Conservation (phyloP, 1,284 basidiomycete genomes). For the Cutaneotrichosporon sp. region DNA sequence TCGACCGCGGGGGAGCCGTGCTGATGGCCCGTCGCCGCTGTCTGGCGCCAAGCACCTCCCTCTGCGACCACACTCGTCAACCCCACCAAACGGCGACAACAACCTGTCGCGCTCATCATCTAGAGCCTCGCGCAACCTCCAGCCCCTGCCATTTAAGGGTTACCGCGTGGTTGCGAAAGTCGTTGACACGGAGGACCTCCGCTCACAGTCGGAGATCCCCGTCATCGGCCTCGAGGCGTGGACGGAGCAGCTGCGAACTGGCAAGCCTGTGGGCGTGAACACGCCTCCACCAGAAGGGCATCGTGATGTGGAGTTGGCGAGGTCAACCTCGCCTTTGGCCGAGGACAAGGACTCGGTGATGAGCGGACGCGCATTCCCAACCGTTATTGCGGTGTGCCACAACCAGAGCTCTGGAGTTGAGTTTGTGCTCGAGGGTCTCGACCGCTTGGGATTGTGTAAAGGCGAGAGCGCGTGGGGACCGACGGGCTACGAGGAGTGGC, state of each 20-base stretch:
- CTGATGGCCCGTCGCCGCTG: background rate
- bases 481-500: constrained; percentile 49
- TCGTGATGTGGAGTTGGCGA: background rate
- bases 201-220: constrained; percentile 25
- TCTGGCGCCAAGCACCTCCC: constrained; percentile 8
- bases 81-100: constrained; percentile 9
- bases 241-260: constrained; percentile 20
- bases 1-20: constrained; percentile 26
- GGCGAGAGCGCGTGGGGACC: constrained; percentile 48
- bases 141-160: constrained; percentile 42
- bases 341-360: constrained; percentile 1
- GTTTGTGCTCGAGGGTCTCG: constrained; percentile 48
- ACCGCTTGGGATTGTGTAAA: constrained; percentile 45
- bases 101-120: background rate
- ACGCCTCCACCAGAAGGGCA: constrained; percentile 13
- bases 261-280: constrained; percentile 15
- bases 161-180: constrained; percentile 47
- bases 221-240: constrained; percentile 23
- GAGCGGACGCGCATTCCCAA: constrained; percentile 42
- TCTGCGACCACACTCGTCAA: constrained; percentile 7
- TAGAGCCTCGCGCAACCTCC: constrained; percentile 15
- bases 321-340: too few relatives aligned
- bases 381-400: constrained; percentile 49
- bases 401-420: constrained; percentile 46
- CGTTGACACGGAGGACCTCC: constrained; percentile 38